phyloP scores from a whole-genome alignment of 164 flowering plant genomes.

The Umbilicus rupestris region DNA sequence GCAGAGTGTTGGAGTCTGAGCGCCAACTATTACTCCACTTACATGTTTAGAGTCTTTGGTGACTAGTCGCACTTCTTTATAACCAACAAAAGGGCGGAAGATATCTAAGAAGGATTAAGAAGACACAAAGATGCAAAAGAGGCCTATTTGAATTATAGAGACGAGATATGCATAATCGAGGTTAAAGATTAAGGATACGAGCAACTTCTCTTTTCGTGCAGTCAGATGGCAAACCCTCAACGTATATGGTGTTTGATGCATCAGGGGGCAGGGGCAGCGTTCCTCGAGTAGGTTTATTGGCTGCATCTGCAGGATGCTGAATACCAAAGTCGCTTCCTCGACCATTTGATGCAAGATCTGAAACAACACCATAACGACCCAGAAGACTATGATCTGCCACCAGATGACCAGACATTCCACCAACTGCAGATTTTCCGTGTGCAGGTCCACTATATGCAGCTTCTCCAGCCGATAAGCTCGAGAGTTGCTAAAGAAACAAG shows the following conservation, averaged over 20 bases:
- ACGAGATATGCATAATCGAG: neutral
- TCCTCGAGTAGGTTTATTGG: constrained; percentile 37
- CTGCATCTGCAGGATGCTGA: constrained; percentile 25
- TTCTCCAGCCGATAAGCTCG: constrained; percentile 40
- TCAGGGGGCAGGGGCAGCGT: constrained; percentile 58
- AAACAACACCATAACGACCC: constrained; percentile 25
- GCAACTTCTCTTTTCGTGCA: constrained; percentile 77
- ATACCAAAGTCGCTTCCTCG: constrained; percentile 25
- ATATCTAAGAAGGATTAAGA: constrained; percentile 55
- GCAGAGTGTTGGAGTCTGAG: neutral
- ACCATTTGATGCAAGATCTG: constrained; percentile 36
- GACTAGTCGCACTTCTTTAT: constrained; percentile 87
- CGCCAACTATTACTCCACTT: constrained; percentile 20
- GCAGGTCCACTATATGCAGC: constrained; percentile 25
- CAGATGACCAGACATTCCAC: constrained; percentile 23
- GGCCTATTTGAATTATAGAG: neutral
- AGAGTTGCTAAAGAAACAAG: constrained; percentile 36
- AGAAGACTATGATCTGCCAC: constrained; percentile 24
- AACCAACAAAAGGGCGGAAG: constrained; percentile 96
- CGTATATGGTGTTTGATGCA: constrained; percentile 71
- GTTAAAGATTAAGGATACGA: constrained; percentile 64
- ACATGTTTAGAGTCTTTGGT: constrained; percentile 80
- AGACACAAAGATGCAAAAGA: constrained; percentile 20
- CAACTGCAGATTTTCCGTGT: constrained; percentile 26
- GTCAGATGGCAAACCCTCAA: constrained; percentile 82